Base-by-base conservation (phyloP, 75 land plant species). In the Larix kaempferi region DNA sequence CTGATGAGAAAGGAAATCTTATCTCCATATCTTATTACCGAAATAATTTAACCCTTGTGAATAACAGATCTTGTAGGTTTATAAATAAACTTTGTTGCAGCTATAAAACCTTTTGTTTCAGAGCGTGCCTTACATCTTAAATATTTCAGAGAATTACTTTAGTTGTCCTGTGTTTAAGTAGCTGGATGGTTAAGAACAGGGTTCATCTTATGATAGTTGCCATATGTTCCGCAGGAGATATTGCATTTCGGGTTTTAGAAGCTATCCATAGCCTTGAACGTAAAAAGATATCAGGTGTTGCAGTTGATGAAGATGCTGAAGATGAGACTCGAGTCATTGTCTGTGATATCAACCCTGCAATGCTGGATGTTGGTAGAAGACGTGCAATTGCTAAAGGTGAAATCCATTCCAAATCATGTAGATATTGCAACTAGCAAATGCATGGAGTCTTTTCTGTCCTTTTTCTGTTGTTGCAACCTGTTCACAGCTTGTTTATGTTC, bases 261-360 rank as follows among this genome's bases (percentile, higher is more conserved):
- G 84, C 85, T 21, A 79, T 95, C 66, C 87, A 90, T 74, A 81
- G 76, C 35, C 75, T 86, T 10, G 86, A 80, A 65, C 90, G 77
- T 22, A 78, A 86, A 63, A 85, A 85, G 71, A 56, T 79, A 17
- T 82, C 59, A 39, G 78, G 76, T 59, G 71, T 29, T 49, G 58
- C 73, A 56, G 75, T 73, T 16, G 91, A 94, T 77, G 80, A 76
- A 74, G 89, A 87, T 25, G 80, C 77, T 57, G 86, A 81, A 35
- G 86, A 85, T 79, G 89, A 89, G 77, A 95, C 99, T 49, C 84
- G 80, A 54, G 88, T 98, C 23, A 89, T 84, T 84, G 83, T 98
- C 27, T 98, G 99, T 87, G 99, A 98, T 76, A 98, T 98, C 77
- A 98, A 98, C 79, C 92, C 94, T 71, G 84, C 84, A 17, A 98